Base-by-base conservation (phyloP, 345 rosid species). In the Acer yangbiense region DNA sequence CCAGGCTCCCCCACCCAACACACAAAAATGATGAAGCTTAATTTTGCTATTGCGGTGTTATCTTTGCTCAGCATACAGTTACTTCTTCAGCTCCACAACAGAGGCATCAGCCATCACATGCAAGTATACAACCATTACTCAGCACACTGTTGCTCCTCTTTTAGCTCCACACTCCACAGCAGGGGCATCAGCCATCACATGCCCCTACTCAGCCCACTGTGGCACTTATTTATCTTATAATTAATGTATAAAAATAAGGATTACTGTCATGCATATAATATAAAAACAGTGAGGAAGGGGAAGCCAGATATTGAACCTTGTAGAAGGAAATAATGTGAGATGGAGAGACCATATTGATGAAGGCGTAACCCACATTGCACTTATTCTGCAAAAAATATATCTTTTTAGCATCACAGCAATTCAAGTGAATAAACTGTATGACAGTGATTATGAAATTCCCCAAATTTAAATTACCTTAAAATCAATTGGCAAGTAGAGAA, bases 331-430 rank as follows among this genome's bases (percentile, higher is more conserved):
- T 85, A 39, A 96, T 94, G 85, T 88, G 97, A 16, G 90, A 83
- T 29, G 99, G 95, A 78, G 97, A 94, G 69, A 89, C 78, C 98
- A 96, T 90, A 76, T 96, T 96, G 87, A 94, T 87, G 77, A 96
- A 95, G 23, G 99, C 99, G 48, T 96, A 90, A 44, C 99, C 99
- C 88, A 92, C 98, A 73, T 96, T 96, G 86, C 99, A 96, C 73
- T 96, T 96, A 86, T 96, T 96, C 98, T 96, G 97, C 89, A 90
- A 68, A 76, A 64, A 77, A 1, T 13, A 77, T 21, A 73, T 12
- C 52, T 75, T 64, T 68, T 73, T 67, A 65, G 44, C 16, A 84
- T 65, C 69, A 80, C 68, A 69, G 50, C 69, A 78, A 9, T 55
- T 27, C 68, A 62, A 69, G 20, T 44, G 60, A 35, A 64, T 73